Percentiles rank a stretch among this genome's conserved stretches.
These are phyloP conservation scores for Phaffia australis DNA, from an alignment of 768 basidiomycete genomes.

Conservation along the genomic window DNA sequence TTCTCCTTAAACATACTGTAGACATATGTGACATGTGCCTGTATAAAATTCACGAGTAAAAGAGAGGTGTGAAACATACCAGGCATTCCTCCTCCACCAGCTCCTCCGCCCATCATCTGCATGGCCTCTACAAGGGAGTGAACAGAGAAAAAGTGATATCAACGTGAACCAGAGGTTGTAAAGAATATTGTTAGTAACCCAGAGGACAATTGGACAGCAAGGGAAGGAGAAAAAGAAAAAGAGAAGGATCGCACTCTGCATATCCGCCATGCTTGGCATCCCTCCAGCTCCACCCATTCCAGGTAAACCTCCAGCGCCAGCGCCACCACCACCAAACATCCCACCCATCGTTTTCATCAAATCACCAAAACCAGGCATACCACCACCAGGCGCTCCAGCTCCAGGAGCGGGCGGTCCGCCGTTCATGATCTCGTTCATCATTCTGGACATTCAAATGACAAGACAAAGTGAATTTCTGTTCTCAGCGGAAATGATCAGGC, in stretches of 20 bases:
- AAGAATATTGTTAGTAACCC: slow-evolving; percentile 27
- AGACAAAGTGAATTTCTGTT: background rate
- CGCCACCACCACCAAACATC: slow-evolving; percentile 28
- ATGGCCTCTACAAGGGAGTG: slow-evolving; percentile 38
- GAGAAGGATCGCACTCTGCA: slow-evolving; percentile 56
- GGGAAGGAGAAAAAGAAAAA: slow-evolving; percentile 10
- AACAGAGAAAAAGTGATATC: background rate
- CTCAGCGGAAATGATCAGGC: background rate
- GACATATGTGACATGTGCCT: background rate
- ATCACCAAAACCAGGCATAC: slow-evolving; percentile 15
- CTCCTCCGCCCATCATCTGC: slow-evolving; percentile 66
- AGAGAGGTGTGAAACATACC: slow-evolving; percentile 27
- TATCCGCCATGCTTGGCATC: slow-evolving; percentile 83
- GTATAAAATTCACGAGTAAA: background rate
- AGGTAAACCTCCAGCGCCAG: slow-evolving; percentile 40
- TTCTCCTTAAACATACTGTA: background rate
- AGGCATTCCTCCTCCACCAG: slow-evolving; percentile 36
- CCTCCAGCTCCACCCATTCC: slow-evolving; percentile 53
- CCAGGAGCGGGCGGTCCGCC: slow-evolving; percentile 7
- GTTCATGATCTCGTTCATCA: slow-evolving; percentile 18
- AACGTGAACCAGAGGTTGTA: background rate
- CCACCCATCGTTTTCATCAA: slow-evolving; percentile 60
- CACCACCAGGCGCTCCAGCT: background rate
- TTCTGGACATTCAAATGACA: background rate
- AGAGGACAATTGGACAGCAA: no score